phyloP scores from a whole-genome alignment of 371 early-diverging fungal genomes.

The Syncephalastrum racemosum region DNA sequence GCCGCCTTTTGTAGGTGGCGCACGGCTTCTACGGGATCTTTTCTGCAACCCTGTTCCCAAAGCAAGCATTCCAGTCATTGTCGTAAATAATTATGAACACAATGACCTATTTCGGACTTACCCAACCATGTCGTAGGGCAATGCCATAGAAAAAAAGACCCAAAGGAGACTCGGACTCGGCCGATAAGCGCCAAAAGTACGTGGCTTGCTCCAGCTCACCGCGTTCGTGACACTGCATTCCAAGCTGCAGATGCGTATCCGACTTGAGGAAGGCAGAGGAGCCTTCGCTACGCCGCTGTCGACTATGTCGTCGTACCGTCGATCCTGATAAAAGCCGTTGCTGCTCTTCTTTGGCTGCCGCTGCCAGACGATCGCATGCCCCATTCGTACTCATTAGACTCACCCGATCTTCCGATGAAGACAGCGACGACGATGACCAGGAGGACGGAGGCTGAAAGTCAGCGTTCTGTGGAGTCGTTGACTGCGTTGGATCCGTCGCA shows the following conservation, averaged over 20 bases:
- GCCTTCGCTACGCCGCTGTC: no score
- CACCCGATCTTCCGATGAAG: no score
- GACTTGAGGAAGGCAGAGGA: no score
- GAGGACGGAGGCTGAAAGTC: no score
- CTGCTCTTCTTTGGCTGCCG: no score
- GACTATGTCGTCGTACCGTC: no score
- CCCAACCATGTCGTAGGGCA: slow-evolving; percentile 90
- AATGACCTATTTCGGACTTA: slow-evolving; percentile 9
- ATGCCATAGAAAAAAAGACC: slow-evolving; percentile 90
- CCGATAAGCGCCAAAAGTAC: slow-evolving; percentile 79
- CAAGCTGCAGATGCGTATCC: slow-evolving; percentile 13
- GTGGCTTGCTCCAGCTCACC: slow-evolving; percentile 84
- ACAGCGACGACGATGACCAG: no score
- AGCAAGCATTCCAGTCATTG: neutral
- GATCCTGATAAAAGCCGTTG: no score
- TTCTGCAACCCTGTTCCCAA: slow-evolving; percentile 60
- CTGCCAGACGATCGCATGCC: no score
- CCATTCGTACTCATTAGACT: no score
- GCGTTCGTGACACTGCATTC: slow-evolving; percentile 38
- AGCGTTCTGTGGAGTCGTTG: no score
- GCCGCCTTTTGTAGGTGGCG: slow-evolving; percentile 80
- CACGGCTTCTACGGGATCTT: slow-evolving; percentile 64
- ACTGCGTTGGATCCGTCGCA: no score
- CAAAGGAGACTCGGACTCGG: slow-evolving; percentile 71
- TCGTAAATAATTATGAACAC: neutral